phyloP scores from a whole-genome alignment of 1,284 basidiomycete genomes.

The Irpex rosettiformis region DNA sequence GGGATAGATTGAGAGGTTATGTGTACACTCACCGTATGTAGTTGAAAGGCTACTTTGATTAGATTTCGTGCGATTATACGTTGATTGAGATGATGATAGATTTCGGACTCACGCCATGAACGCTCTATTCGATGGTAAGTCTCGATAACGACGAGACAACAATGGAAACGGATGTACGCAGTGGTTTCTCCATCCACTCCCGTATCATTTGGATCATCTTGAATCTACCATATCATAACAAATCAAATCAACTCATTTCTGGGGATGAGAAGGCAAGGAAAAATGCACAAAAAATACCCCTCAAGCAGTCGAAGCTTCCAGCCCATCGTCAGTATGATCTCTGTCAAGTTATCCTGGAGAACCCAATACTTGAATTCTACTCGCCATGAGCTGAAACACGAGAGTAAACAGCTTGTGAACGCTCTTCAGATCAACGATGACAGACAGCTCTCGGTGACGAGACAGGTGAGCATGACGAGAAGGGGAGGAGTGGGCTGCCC shows the following conservation, averaged over 20 bases:
- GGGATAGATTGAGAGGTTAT: too few relatives aligned
- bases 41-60: not conserved
- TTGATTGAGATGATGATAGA: not conserved
- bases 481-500: too few relatives aligned
- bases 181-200: not conserved
- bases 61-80: conserved; percentile 2
- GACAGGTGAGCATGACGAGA: too few relatives aligned
- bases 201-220: not conserved
- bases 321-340: too few relatives aligned
- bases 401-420: too few relatives aligned
- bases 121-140: not conserved
- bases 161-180: not conserved
- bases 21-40: too few relatives aligned
- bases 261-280: too few relatives aligned
- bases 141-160: not conserved
- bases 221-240: not conserved
- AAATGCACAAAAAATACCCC: conserved; percentile 5
- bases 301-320: conserved; percentile 7
- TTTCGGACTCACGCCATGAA: not conserved
- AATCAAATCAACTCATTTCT: not conserved
- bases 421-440: too few relatives aligned
- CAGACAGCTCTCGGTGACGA: too few relatives aligned
- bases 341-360: too few relatives aligned
- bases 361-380: not conserved
- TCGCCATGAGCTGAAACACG: too few relatives aligned